Conservation (phyloP, 306 rosid genomes). For the Canavalia ensiformis region DNA sequence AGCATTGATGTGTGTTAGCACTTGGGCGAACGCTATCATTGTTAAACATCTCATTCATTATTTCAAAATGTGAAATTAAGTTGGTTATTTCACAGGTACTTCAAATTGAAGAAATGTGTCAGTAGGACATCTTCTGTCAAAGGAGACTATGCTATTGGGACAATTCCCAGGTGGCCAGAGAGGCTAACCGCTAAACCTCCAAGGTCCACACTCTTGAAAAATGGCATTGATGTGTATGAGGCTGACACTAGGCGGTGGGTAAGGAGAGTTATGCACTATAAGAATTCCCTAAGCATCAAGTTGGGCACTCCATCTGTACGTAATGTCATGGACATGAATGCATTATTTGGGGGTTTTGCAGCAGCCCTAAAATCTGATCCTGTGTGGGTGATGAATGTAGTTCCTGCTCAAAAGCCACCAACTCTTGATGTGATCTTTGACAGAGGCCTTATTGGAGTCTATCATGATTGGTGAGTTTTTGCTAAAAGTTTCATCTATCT, state of each 20-base stretch:
- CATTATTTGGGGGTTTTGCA: constrained; percentile 94
- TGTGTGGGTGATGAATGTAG: constrained; percentile 97
- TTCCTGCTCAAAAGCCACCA: constrained; percentile 78
- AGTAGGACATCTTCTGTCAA: constrained; percentile 70
- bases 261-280: constrained; percentile 78
- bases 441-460: constrained; percentile 91
- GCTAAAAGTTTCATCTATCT: constrained; percentile 9
- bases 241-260: constrained; percentile 87
- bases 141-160: constrained; percentile 82
- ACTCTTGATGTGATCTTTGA: constrained; percentile 83
- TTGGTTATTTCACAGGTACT: constrained; percentile 72
- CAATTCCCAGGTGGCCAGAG: constrained; percentile 86
- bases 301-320: constrained; percentile 85
- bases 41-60: constrained; percentile 18
- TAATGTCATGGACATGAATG: constrained; percentile 97
- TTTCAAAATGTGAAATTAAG: constrained; percentile 34
- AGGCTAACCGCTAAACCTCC: constrained; percentile 77
- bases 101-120: constrained; percentile 83
- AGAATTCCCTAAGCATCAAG: constrained; percentile 74
- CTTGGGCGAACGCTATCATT: constrained; percentile 12
- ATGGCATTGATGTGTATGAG: constrained; percentile 72
- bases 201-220: constrained; percentile 74
- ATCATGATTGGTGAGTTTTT: constrained; percentile 90
- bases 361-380: constrained; percentile 85
- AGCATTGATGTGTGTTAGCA: constrained; percentile 5